A percentile compares a stretch with the other conserved stretches of the same genome.
Evolutionary conservation across 1,284 basidiomycete genomes (phyloP).

Genomic region (Heterobasidion occidentale): DNA sequence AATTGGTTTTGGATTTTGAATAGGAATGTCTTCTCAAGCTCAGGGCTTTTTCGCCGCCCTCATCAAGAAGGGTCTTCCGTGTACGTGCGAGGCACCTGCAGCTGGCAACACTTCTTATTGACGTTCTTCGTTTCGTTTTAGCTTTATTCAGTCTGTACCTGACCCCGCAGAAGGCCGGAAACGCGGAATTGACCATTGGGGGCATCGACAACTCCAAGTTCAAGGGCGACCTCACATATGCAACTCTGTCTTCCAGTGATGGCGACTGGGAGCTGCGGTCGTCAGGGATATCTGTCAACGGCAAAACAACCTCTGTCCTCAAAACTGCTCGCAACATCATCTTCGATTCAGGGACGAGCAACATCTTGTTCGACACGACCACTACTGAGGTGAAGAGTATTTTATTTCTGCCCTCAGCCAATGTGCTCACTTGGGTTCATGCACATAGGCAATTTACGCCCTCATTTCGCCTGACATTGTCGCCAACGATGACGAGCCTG

Average conservation of each 20-base stretch:
- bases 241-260: slow-evolving; percentile 25
- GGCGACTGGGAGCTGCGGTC: slow-evolving; percentile 40
- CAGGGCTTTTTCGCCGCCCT: slow-evolving; percentile 43
- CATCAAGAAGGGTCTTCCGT: slow-evolving; percentile 37
- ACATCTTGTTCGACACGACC: slow-evolving; percentile 38
- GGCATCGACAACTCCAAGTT: slow-evolving; percentile 46
- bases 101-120: not conserved
- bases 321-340: slow-evolving; percentile 29
- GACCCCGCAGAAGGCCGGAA: slow-evolving; percentile 38
- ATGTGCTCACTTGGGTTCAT: not conserved
- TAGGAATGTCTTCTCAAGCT: slow-evolving; percentile 35
- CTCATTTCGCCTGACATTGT: slow-evolving; percentile 48
- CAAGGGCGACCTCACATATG: slow-evolving; percentile 37
- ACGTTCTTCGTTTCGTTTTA: slow-evolving; percentile 11
- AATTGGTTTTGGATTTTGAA: slow-evolving; percentile 1
- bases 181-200: slow-evolving; percentile 46
- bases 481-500: slow-evolving; percentile 33
- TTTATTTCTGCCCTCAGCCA: not conserved
- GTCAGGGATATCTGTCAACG: slow-evolving; percentile 41
- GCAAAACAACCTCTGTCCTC: slow-evolving; percentile 36
- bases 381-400: slow-evolving; percentile 32
- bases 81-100: slow-evolving; percentile 18
- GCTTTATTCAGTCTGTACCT: slow-evolving; percentile 46
- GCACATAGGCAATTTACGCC: slow-evolving; percentile 38
- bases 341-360: slow-evolving; percentile 52